phyloP scores from a whole-genome alignment of 495 filamentous ascomycete genomes.

The Aspergillus affinis region DNA sequence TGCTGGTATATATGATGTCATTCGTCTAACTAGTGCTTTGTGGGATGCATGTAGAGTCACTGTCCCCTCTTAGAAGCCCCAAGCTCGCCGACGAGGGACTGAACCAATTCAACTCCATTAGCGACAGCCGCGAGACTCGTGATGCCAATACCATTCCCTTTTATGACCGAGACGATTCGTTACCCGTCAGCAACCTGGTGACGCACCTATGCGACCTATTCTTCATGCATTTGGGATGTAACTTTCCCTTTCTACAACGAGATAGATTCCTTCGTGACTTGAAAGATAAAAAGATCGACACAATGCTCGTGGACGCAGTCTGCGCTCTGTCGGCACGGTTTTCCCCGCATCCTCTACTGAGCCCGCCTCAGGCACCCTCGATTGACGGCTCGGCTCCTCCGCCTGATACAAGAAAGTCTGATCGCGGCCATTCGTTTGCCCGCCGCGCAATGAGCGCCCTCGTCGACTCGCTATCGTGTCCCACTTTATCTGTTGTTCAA shows the following conservation, averaged over 20 bases:
- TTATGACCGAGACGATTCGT: slow-evolving; percentile 69
- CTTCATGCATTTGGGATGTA: slow-evolving; percentile 75
- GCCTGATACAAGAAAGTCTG: slow-evolving; percentile 44
- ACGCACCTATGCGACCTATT: slow-evolving; percentile 73
- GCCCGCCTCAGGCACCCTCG: slow-evolving; percentile 47
- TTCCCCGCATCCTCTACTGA: slow-evolving; percentile 65
- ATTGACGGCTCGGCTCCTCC: slow-evolving; percentile 49
- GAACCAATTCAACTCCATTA: slow-evolving; percentile 27
- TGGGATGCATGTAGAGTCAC: slow-evolving; percentile 26
- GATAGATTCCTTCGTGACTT: slow-evolving; percentile 68
- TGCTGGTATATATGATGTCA: background rate
- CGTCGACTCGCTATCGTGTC: slow-evolving; percentile 74
- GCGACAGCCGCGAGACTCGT: slow-evolving; percentile 45
- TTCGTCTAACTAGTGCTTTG: slow-evolving; percentile 5
- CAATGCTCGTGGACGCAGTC: slow-evolving; percentile 83
- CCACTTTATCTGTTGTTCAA: slow-evolving; percentile 75
- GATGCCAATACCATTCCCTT: slow-evolving; percentile 70
- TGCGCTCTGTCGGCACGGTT: slow-evolving; percentile 82
- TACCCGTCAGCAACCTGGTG: slow-evolving; percentile 69
- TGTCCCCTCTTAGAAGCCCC: slow-evolving; percentile 39
- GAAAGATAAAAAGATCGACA: slow-evolving; percentile 74
- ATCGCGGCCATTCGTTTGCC: slow-evolving; percentile 68
- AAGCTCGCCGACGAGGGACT: slow-evolving; percentile 26
- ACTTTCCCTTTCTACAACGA: slow-evolving; percentile 74
- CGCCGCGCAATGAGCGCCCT: slow-evolving; percentile 72